Percentiles rank a stretch among this genome's conserved stretches.
phyloP scores from a whole-genome alignment of 1,139 yeast genomes.

The Pichia inconspicua region DNA sequence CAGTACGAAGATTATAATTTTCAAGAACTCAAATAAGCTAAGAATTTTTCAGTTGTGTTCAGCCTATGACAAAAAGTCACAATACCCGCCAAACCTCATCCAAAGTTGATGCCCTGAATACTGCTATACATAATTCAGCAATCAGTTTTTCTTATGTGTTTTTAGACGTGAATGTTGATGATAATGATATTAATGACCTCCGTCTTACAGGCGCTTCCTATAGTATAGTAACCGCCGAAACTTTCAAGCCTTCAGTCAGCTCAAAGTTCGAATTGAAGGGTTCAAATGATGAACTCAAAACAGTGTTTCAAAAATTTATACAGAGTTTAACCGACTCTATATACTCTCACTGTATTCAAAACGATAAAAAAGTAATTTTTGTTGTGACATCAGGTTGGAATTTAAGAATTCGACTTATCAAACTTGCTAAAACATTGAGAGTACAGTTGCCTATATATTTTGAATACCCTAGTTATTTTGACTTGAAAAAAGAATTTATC shows the following conservation, averaged over 20 bases:
- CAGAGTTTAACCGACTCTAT: constrained; percentile 8
- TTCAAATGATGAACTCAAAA: not conserved
- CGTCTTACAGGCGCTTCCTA: constrained; percentile 4
- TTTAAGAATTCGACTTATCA: constrained; percentile 65
- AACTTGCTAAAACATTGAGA: constrained; percentile 75
- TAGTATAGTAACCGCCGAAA: constrained; percentile 1
- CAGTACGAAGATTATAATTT: too few relatives aligned
- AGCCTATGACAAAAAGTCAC: not conserved
- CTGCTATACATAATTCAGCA: not conserved
- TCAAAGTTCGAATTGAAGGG: constrained; percentile 1
- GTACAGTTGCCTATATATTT: constrained; percentile 67
- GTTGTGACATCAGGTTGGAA: constrained; percentile 62
- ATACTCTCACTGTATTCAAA: constrained; percentile 4
- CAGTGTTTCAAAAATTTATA: constrained; percentile 4
- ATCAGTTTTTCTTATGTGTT: not conserved
- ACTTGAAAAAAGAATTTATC: constrained; percentile 61
- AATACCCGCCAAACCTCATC: not conserved
- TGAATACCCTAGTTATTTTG: constrained; percentile 72
- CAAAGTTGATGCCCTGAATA: not conserved
- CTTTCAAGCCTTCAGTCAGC: not conserved
- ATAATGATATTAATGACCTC: constrained; percentile 3
- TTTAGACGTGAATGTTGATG: not conserved
- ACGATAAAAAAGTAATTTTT: constrained; percentile 47
- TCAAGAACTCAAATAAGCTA: too few relatives aligned
- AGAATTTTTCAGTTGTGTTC: not conserved